Base-by-base conservation (phyloP, 257 asterid genomes). In the Cruciata laevipes region DNA sequence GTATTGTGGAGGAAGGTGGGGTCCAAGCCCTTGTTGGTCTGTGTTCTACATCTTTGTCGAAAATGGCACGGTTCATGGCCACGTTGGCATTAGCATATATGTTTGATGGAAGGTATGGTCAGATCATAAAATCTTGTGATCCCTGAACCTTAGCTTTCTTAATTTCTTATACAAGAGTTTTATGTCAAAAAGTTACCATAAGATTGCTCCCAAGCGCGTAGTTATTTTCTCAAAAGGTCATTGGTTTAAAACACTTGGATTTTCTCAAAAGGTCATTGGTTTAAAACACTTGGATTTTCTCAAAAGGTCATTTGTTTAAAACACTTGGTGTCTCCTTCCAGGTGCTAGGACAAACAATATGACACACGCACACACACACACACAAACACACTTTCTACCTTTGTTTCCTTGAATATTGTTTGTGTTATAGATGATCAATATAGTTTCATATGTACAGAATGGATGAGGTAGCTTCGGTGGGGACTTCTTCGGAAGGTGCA, bases 41-140 rank as follows among this genome's bases (percentile, higher is more conserved):
- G 61, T 89, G 98, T 63, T 85, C 90, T 67, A 77, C 90, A 35
- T 91, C 98, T 63, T 71, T 68, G 61, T 91, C 98, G 31, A 91
- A 87, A 76, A 89, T 87, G 96, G 96, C 98, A 17, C 96, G 98
- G 42, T 89, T 91, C 84, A 89, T 91, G 95, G 89, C 98, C 44
- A 89, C 98, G 5, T 76, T 91, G 78, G 96, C 96, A 24, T 81
- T 91, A 66, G 80, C 98, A 32, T 91, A 89, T 86, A 87, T 91
- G 90, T 87, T 87, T 61, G 98, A 91, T 52, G 95, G 95, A 74
- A 89, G 98, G 98, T 89, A 85, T 68, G 33, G 20, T 47, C 55
- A 47, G 55, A 47, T 47, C 55, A 47, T 47, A 16, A 17, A 47
- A 42, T 42, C 51, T 42, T 13, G 12, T 42, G 51, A 42, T 13